phyloP scores from a whole-genome alignment of 148 eudicot genomes.

The Agrostemma githago region DNA sequence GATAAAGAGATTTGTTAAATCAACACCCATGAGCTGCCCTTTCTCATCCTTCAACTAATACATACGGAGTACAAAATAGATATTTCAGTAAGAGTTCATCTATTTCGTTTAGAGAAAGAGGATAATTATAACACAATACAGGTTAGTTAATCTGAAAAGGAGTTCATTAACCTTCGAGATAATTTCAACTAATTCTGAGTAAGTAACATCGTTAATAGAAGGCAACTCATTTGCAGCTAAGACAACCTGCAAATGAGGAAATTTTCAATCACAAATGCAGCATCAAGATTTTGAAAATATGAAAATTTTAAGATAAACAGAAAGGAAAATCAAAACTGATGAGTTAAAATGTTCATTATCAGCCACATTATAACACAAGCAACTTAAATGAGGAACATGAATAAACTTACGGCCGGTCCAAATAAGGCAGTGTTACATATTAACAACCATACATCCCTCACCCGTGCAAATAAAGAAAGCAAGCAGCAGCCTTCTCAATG shows the following conservation, averaged over 20 bases:
- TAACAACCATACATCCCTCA: background rate
- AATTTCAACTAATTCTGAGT: constrained; percentile 70
- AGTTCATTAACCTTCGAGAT: constrained; percentile 57
- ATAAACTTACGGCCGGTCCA: background rate
- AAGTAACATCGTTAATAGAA: constrained; percentile 90
- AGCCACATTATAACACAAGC: background rate
- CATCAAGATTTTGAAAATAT: background rate
- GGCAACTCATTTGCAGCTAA: constrained; percentile 97
- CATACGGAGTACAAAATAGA: background rate
- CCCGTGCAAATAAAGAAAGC: background rate
- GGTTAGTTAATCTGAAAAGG: background rate
- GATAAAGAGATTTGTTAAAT: constrained; percentile 71
- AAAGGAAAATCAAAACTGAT: background rate
- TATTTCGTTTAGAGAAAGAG: background rate
- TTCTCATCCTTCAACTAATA: constrained; percentile 82
- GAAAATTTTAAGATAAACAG: background rate
- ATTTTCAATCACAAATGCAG: background rate
- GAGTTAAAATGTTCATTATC: background rate
- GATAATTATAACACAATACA: background rate
- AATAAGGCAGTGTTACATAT: background rate
- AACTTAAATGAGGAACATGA: background rate
- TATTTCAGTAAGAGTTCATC: constrained; percentile 5
- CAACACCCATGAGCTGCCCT: constrained; percentile 82
- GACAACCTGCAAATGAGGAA: constrained; percentile 61
- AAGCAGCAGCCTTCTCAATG: background rate